Evolutionary conservation across 208 protist genomes (phyloP).

Genomic region (Kentomonas sorsogonicus): DNA sequence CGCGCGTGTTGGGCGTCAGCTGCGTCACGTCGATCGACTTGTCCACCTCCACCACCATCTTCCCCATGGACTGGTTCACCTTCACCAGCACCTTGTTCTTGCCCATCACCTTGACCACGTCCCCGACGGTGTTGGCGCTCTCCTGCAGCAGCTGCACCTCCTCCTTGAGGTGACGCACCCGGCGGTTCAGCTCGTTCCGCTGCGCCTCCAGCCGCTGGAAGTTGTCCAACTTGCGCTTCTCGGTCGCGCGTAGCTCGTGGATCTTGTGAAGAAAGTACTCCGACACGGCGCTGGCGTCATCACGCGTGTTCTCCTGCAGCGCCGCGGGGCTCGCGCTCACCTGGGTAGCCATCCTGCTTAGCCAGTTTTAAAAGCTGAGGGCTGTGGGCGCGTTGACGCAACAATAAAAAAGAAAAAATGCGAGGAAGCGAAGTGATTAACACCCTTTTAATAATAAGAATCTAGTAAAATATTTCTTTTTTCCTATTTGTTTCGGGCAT

Average conservation of each 20-base stretch:
- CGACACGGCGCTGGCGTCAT: slow-evolving; percentile 39
- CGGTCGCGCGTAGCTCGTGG: slow-evolving; percentile 79
- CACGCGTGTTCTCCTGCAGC: slow-evolving; percentile 15
- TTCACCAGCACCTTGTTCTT: slow-evolving; percentile 98
- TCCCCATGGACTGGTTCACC: slow-evolving; percentile 91
- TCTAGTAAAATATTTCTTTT: not conserved
- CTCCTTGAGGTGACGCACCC: slow-evolving; percentile 97
- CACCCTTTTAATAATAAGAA: too few relatives aligned
- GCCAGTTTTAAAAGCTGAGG: not conserved
- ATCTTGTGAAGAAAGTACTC: slow-evolving; percentile 90
- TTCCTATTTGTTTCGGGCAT: slow-evolving; percentile 6
- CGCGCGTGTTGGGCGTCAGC: slow-evolving; percentile 93
- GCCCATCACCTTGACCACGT: slow-evolving; percentile 99
- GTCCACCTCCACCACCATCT: slow-evolving; percentile 98
- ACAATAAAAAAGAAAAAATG: slow-evolving; percentile 12
- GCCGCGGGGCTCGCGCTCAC: slow-evolving; percentile 15
- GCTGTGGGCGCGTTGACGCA: not conserved
- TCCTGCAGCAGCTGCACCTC: slow-evolving; percentile 98
- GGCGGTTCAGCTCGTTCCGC: slow-evolving; percentile 87
- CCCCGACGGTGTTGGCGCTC: slow-evolving; percentile 96
- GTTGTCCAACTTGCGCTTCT: slow-evolving; percentile 83
- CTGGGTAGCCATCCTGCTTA: slow-evolving; percentile 16
- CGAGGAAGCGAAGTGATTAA: slow-evolving; percentile 11
- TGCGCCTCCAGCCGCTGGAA: slow-evolving; percentile 82
- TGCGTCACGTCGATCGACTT: slow-evolving; percentile 92